phyloP scores from a whole-genome alignment of 768 basidiomycete species.

The Saitozyma podzolica region DNA sequence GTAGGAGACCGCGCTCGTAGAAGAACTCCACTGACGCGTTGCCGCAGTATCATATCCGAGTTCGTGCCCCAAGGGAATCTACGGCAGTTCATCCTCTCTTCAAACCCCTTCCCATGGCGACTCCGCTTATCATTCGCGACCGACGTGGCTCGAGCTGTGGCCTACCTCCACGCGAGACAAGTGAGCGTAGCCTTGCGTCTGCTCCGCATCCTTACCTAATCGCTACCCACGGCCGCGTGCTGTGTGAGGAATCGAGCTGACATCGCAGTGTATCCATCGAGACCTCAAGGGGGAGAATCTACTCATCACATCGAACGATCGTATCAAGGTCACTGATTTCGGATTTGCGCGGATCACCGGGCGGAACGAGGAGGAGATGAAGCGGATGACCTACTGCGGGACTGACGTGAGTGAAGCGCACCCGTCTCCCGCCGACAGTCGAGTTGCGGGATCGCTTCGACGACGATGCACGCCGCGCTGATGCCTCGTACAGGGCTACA shows the following conservation, averaged over 20 bases:
- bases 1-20: constrained; percentile 61
- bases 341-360: constrained; percentile 95
- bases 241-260: constrained; percentile 10
- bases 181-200: constrained; percentile 32
- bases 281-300: constrained; percentile 98
- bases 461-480: not conserved
- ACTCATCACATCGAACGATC: constrained; percentile 88
- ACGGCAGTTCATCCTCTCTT: constrained; percentile 82
- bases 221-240: too few species aligned
- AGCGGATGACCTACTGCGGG: constrained; percentile 54
- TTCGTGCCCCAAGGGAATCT: constrained; percentile 76
- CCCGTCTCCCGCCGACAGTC: not conserved
- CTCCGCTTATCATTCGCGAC: constrained; percentile 91
- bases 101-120: constrained; percentile 79
- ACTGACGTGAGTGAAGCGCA: constrained; percentile 48
- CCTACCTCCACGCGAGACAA: constrained; percentile 92
- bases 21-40: not conserved
- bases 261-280: constrained; percentile 56
- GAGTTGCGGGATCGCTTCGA: not conserved
- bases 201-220: too few species aligned
- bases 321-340: constrained; percentile 98
- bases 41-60: constrained; percentile 82
- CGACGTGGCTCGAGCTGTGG: constrained; percentile 90
- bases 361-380: constrained; percentile 78
- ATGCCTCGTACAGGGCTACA: constrained; percentile 68